Evolutionary conservation across 1,284 basidiomycete species (phyloP), one percentile per base, ranked within the genome.

Genomic region (Apiotrichum gracile): DNA sequence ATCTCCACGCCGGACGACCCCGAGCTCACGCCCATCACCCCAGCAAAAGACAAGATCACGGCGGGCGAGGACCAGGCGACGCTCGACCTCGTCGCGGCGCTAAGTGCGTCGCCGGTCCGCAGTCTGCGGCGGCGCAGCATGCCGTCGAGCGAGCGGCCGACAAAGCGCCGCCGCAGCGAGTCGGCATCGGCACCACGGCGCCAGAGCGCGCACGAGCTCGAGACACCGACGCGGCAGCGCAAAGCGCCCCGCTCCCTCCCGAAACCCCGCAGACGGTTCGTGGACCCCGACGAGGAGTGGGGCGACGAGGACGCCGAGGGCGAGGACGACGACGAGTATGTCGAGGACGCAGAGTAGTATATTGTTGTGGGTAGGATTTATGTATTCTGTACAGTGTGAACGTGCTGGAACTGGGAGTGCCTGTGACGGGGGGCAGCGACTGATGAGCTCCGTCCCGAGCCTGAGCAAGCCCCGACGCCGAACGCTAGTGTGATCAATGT

Each of bases 51-150:
- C 29, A 49, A 52, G 40, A 38, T 67, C 27, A 41, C 54, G 3
- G 50, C 56, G 7, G 71, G 68, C 3, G 57, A 70, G 56, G 68
- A 69, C 55, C 55, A 60, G 47, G 68, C 67, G 29, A 71, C 69
- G 6, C 58, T 69, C 6, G 64, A 62, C 16, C 63, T 70, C 16
- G 66, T 71, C 13, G 65, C 68, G 5, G 62, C 63, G 5, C 49
- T 70, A 21, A 55, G 66, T 3, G 47, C 43, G 1, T 60, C 56
- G 16, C 65, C 67, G 2, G 54, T 52, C 13, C 54, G 69, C 22
- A 59, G 38, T 26, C 55, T 73, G n/a, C 52, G 71, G 19, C 62
- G 63, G 25, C 60, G 69, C 5, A 50, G 49, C 9, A 39, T 52
- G 12, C 44, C 38, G 29, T 44, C 43, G 4, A 38, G 40, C 27